Conservation (phyloP, 495 filamentous ascomycete species). For the Hypomontagnella submonticulosa region DNA sequence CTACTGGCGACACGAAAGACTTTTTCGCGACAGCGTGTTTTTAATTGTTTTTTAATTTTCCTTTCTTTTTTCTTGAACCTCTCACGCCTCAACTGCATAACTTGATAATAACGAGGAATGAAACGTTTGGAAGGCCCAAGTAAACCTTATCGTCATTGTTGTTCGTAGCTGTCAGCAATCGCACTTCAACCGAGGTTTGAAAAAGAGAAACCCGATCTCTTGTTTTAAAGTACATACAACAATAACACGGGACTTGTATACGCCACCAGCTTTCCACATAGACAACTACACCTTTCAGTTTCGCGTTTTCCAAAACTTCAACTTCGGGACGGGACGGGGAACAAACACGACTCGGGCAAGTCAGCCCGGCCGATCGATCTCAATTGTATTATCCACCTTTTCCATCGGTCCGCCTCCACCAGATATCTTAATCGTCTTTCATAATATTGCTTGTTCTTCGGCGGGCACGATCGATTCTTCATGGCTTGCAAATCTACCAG, state of each 20-base stretch:
- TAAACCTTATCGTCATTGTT: conserved; percentile 28
- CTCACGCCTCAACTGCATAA: conserved; percentile 12
- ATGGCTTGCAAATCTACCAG: conserved; percentile 61
- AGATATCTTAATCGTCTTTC: not conserved
- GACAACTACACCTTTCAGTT: conserved; percentile 8
- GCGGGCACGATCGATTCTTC: conserved; percentile 48
- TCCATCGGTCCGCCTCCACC: conserved; percentile 16
- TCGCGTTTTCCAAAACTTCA: conserved; percentile 7
- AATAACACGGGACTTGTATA: conserved; percentile 14
- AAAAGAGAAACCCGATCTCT: conserved; percentile 22
- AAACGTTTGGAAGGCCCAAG: conserved; percentile 31
- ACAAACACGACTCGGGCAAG: conserved; percentile 31
- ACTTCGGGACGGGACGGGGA: conserved; percentile 7
- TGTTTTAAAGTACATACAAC: conserved; percentile 1
- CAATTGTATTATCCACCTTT: conserved; percentile 15
- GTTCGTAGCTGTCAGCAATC: conserved; percentile 37
- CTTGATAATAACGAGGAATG: conserved; percentile 29
- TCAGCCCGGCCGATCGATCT: conserved; percentile 32
- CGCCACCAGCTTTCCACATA: conserved; percentile 7
- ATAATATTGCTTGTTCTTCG: conserved; percentile 35
- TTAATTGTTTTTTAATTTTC: not conserved
- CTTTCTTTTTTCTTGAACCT: conserved; percentile 11
- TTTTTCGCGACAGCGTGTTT: conserved; percentile 38
- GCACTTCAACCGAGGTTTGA: conserved; percentile 32
- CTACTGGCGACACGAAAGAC: conserved; percentile 20